Conservation (phyloP, 2,329 filamentous ascomycete genomes). For the Trichophyton schoenleinii region DNA sequence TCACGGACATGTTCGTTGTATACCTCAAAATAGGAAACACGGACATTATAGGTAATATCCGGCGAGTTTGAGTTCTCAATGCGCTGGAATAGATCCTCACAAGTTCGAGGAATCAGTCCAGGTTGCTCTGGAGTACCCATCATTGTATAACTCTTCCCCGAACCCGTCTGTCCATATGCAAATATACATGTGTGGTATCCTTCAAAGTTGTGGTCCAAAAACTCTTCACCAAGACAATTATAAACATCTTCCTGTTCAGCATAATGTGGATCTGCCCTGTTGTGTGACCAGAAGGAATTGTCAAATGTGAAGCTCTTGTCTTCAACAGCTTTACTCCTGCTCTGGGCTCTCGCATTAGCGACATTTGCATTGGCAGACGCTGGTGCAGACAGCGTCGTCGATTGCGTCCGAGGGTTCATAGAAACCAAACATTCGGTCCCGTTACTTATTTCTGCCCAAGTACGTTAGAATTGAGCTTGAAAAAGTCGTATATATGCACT, state of each 20-base stretch:
- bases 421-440: slow-evolving; percentile 72
- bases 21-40: slow-evolving; percentile 97
- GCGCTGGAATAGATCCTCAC: slow-evolving; percentile 87
- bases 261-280: slow-evolving; percentile 67
- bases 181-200: slow-evolving; percentile 99
- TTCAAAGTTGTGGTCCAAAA: slow-evolving; percentile 97
- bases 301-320: slow-evolving; percentile 93
- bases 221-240: slow-evolving; percentile 86
- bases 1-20: slow-evolving; percentile 99
- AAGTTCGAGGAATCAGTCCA: slow-evolving; percentile 87
- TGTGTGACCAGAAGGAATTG: slow-evolving; percentile 95
- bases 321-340: slow-evolving; percentile 59
- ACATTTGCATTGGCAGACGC: slow-evolving; percentile 37
- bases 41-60: slow-evolving; percentile 91
- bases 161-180: slow-evolving; percentile 94
- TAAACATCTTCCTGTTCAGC: slow-evolving; percentile 89
- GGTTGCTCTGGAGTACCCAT: slow-evolving; percentile 82
- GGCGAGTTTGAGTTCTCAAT: slow-evolving; percentile 76
- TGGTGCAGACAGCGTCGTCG: slow-evolving; percentile 67
- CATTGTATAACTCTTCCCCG: slow-evolving; percentile 95
- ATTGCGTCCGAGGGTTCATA: slow-evolving; percentile 81
- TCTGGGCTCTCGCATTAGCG: slow-evolving; percentile 42
- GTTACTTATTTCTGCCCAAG: slow-evolving; percentile 58
- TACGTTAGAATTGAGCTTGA: background rate
- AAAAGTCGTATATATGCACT: slow-evolving; percentile 3